A percentile compares a stretch with the other conserved stretches of the same genome.
Conservation (phyloP, 495 filamentous ascomycete species). For the Cladorrhinum samala region DNA sequence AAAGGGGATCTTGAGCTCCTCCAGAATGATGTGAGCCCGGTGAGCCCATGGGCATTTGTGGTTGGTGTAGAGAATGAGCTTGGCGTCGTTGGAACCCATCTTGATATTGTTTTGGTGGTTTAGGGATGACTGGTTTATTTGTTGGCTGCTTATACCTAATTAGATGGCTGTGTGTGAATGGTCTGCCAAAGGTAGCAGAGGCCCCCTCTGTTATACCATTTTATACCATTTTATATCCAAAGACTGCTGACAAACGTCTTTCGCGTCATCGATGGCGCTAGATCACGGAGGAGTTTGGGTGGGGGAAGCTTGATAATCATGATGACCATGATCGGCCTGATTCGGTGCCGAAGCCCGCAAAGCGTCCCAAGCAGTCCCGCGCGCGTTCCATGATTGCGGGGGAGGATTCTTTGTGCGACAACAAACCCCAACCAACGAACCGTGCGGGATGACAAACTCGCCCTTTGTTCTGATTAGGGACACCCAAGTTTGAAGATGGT, state of each 20-base stretch:
- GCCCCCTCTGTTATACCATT: too few species aligned
- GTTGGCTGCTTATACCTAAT: too few species aligned
- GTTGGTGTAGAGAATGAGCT: constrained; percentile 65
- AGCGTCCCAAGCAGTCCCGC: not conserved
- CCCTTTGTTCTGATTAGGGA: too few species aligned
- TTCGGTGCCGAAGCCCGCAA: not conserved
- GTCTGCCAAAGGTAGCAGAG: too few species aligned
- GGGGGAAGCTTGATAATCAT: constrained; percentile 1
- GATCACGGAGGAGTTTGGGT: not conserved
- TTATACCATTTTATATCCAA: too few species aligned
- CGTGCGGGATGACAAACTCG: too few species aligned
- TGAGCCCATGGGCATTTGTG: constrained; percentile 76
- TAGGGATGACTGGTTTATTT: not conserved
- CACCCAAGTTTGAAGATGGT: too few species aligned
- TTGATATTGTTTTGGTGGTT: not conserved
- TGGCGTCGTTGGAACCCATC: constrained; percentile 31
- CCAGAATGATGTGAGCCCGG: constrained; percentile 70
- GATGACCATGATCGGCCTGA: too few species aligned
- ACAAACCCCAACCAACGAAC: too few species aligned
- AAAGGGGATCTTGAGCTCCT: constrained; percentile 64
- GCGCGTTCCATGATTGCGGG: not conserved
- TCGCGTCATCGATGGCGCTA: constrained; percentile 30
- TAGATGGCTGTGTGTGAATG: too few species aligned
- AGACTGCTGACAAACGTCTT: constrained; percentile 8
- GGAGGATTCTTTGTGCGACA: not conserved